Conservation (phyloP, 805 yeast genomes). For the Saturnispora silvae region DNA sequence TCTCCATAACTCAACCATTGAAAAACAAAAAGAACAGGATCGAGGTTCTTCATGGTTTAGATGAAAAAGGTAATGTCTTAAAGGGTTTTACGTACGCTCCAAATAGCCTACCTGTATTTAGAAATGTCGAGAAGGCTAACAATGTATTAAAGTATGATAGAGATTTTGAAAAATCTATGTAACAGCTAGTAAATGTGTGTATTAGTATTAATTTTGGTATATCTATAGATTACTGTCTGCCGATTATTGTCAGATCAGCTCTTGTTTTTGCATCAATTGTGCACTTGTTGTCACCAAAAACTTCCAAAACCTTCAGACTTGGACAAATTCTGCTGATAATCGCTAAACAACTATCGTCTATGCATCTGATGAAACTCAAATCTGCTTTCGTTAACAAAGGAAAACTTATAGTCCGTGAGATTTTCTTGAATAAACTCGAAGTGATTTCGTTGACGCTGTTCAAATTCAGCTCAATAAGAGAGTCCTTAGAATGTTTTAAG, state of each 20-base stretch:
- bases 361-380: slow-evolving; percentile 67
- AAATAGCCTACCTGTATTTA: slow-evolving; percentile 43
- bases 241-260: slow-evolving; percentile 52
- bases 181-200: background rate
- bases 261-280: slow-evolving; percentile 43
- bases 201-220: background rate
- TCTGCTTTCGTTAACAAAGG: slow-evolving; percentile 63
- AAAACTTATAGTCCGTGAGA: slow-evolving; percentile 33
- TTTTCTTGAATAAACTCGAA: slow-evolving; percentile 35
- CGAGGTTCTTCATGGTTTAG: slow-evolving; percentile 4
- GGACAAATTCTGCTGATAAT: slow-evolving; percentile 49
- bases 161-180: slow-evolving; percentile 11
- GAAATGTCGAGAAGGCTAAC: slow-evolving; percentile 54
- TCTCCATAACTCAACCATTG: slow-evolving; percentile 1
- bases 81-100: slow-evolving; percentile 8
- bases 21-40: slow-evolving; percentile 1
- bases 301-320: slow-evolving; percentile 57
- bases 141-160: slow-evolving; percentile 33
- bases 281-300: slow-evolving; percentile 69
- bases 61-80: slow-evolving; percentile 8
- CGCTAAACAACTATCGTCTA: slow-evolving; percentile 61
- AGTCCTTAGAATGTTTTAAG: slow-evolving; percentile 48
- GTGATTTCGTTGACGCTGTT: slow-evolving; percentile 62
- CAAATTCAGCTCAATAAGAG: slow-evolving; percentile 59
- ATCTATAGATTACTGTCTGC: slow-evolving; percentile 51